Evolutionary conservation across 2,329 filamentous ascomycete genomes (phyloP), one percentile per base, ranked within the genome.

Genomic region (Nemania serpens): DNA sequence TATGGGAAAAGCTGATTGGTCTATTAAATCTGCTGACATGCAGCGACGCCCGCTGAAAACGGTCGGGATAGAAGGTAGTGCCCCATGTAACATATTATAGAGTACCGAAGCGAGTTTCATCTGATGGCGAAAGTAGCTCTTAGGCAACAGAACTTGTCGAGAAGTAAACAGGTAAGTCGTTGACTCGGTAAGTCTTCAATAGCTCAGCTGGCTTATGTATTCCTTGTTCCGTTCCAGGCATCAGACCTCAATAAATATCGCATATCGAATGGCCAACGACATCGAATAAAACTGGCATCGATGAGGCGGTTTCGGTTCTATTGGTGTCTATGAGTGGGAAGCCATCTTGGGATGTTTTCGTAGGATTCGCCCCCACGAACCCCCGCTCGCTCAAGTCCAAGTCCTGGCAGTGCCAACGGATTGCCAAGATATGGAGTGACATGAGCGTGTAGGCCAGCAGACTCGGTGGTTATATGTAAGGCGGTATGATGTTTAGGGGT

Each of bases 341-440:
- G 39, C 50, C 36, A 45, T 58, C 36, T 45, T 51, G 36, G 10
- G n/a, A 52, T 59, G 56, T 54, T 51, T 51, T 59, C 17, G 68
- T 67, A 70, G 68, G 68, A 69, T 70, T 58, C 59, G 68, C 68
- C 68, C 68, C 69, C 69, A 70, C 60, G 57, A 55, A 65, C 66
- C 61, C 68, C 68, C 62, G 69, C 68, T 62, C 62, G 69, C 68
- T 62, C 64, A 56, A 46, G 37, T 36, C 52, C 22, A 59, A 61
- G 58, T 53, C 51, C 56, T 51, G 64, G 58, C 33, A 52, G 60
- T 47, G 56, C 65, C 58, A 62, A 49, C 56, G 53, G 61, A 65
- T 58, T 46, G 64, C 58, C 61, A 69, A 64, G 58, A 55, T 58
- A 39, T 51, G 55, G 61, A 50, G 43, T 61, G 60, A 41, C 56